Evolutionary conservation across 2,329 filamentous ascomycete species (phyloP), one percentile per base, ranked within the genome.

Genomic region (Xylariaceae sp.): DNA sequence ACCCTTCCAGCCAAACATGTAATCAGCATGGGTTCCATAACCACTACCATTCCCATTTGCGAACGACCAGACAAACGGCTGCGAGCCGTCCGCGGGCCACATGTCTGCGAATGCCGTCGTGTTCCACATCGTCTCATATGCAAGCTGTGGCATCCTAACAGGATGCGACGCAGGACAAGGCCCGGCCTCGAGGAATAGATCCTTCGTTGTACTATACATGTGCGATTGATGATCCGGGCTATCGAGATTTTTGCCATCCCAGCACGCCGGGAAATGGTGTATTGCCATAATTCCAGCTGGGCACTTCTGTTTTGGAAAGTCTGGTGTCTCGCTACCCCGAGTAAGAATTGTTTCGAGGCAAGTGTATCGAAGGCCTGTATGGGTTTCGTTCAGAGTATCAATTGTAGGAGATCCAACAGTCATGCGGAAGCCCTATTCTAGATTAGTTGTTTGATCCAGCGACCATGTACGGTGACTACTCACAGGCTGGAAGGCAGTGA

Each of bases 91-190:
- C 45, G 63, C 60, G 11, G 63, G 63, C 70, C 70, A 68, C 44
- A 72, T 61, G 63, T 66, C 60, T 52, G 69, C 68, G 58, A 74
- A 75, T 34, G 57, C 60, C 3, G 66, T 62, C 16, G 71, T 73
- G 47, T 75, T 67, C 71, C 74, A 77, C 60, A 76, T 71, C 41
- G 75, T 73, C 60, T 77, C 74, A 64, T 74, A 67, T 14, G 63
- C 63, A n/a, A 77, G 60, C 56, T 76, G 75, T 1, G 74, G 69
- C 12, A 77, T 66, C 5, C 70, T 69, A 6, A 72, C 66, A 0
- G 75, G 75, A 60, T 78, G 65, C 4, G 62, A 65, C 1, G 55
- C 58, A 0, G 74, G 73, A 56, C 74, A 76, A 1, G 69, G 55
- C 0, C 57, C 61, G 1, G 60, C 58, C 48, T 65, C 63, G 38